phyloP scores from a whole-genome alignment of 306 rosid genomes.

The Cucumis cinereus region DNA sequence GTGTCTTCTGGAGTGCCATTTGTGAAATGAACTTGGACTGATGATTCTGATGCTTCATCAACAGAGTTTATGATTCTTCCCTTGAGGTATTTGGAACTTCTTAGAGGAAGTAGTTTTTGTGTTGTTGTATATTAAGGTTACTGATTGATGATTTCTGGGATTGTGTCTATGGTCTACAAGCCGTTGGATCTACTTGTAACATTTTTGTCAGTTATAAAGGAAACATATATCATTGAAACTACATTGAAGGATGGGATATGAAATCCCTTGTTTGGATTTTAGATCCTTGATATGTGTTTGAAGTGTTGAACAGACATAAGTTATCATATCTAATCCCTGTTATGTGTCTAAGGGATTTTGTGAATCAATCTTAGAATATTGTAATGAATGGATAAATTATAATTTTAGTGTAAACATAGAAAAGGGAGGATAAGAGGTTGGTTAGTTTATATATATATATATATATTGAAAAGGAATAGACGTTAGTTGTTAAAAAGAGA shows the following conservation, averaged over 20 bases:
- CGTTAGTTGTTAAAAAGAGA: no score
- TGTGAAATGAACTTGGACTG: slow-evolving; percentile 22
- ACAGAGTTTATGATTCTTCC: not conserved
- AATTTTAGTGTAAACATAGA: no score
- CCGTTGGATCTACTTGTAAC: not conserved
- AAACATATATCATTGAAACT: not conserved
- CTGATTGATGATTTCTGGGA: not conserved
- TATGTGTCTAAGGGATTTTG: no score
- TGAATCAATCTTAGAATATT: no score
- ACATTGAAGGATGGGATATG: not conserved
- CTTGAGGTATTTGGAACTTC: not conserved
- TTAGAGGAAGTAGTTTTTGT: not conserved
- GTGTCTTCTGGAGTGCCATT: slow-evolving; percentile 83
- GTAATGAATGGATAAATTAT: no score
- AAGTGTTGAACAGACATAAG: no score
- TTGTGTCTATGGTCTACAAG: not conserved
- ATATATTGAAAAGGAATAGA: no score
- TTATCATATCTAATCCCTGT: no score
- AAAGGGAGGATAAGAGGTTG: no score
- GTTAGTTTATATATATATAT: no score
- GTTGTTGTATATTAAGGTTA: not conserved
- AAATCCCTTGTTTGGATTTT: no score
- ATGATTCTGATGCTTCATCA: not conserved
- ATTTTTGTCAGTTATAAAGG: not conserved
- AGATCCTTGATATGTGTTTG: no score